Percentiles rank a stretch among this genome's conserved stretches.
Evolutionary conservation across 192 early-diverging fungal species (phyloP).

Genomic region (Chytriomyces sp.): DNA sequence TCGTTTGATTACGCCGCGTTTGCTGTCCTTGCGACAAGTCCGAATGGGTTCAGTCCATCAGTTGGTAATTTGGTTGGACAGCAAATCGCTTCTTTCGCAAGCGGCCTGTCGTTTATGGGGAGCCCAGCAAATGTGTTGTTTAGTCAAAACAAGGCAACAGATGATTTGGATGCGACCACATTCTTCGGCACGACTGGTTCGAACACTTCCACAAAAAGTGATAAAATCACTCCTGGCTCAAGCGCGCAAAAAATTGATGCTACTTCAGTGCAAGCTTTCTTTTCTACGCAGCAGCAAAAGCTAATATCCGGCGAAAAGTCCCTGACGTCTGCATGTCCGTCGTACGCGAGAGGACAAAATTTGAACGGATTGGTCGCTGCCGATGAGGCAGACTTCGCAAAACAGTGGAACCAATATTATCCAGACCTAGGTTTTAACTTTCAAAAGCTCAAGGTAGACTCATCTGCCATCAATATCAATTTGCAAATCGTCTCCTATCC

Average conservation of each 20-base stretch:
- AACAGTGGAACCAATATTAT: slow-evolving; percentile 12
- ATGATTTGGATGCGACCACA: neutral
- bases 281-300: neutral
- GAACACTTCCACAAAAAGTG: neutral
- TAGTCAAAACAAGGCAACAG: neutral
- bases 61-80: neutral
- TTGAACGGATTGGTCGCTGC: neutral
- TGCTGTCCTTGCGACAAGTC: neutral
- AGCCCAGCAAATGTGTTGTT: neutral
- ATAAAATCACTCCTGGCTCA: neutral
- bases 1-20: neutral
- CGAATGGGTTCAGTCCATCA: neutral
- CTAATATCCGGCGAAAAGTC: neutral
- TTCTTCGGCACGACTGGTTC: neutral
- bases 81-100: neutral
- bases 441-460: slow-evolving; percentile 1
- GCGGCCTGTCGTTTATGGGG: neutral
- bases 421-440: slow-evolving; percentile 24
- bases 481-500: slow-evolving; percentile 17
- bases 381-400: neutral
- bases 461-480: slow-evolving; percentile 7
- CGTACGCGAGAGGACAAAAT: neutral
- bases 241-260: neutral
- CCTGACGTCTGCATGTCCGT: neutral
- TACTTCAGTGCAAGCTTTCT: slow-evolving; percentile 7